These are phyloP conservation scores for Leucoagaricus sp. DNA, from an alignment of 1,284 basidiomycete genomes.

Conservation along the genomic window DNA sequence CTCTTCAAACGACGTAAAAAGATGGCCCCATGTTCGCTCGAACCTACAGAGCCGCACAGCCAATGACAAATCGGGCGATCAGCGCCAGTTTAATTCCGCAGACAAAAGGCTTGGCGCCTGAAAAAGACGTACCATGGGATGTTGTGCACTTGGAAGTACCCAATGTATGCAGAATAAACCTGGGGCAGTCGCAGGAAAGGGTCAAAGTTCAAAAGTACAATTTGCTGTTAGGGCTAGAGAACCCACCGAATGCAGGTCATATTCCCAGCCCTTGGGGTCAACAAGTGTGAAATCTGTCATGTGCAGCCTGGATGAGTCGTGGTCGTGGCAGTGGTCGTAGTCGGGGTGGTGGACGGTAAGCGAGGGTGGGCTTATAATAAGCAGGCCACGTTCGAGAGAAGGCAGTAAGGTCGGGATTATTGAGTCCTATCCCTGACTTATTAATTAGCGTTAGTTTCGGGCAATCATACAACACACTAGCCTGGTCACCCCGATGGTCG, in stretches of 20 bases:
- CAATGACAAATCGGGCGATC: slow-evolving; percentile 14
- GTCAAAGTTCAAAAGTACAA: background rate
- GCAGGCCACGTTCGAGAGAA: background rate
- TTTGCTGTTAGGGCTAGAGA: slow-evolving; percentile 2
- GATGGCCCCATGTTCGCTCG: slow-evolving; percentile 79
- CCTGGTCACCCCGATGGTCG: background rate
- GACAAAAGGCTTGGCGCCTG: slow-evolving; percentile 27
- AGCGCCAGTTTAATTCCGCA: slow-evolving; percentile 1
- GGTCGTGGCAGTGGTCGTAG: background rate
- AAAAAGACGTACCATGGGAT: slow-evolving; percentile 63
- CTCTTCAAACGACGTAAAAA: slow-evolving; percentile 80
- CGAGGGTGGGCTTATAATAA: background rate
- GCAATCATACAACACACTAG: background rate
- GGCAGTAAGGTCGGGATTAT: background rate
- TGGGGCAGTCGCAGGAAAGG: slow-evolving; percentile 31
- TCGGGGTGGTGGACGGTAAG: background rate
- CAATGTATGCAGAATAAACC: slow-evolving; percentile 86
- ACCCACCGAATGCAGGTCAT: slow-evolving; percentile 80
- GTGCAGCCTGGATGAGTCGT: background rate
- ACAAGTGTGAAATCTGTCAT: slow-evolving; percentile 75
- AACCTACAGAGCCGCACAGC: slow-evolving; percentile 53
- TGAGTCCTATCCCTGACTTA: slow-evolving; percentile 1
- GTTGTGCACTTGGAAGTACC: slow-evolving; percentile 74
- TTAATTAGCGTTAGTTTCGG: slow-evolving; percentile 6
- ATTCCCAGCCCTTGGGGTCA: slow-evolving; percentile 79